These are phyloP conservation scores for Rauvolfia tetraphylla DNA, from an alignment of 257 asterid species.

Conservation along the genomic window DNA sequence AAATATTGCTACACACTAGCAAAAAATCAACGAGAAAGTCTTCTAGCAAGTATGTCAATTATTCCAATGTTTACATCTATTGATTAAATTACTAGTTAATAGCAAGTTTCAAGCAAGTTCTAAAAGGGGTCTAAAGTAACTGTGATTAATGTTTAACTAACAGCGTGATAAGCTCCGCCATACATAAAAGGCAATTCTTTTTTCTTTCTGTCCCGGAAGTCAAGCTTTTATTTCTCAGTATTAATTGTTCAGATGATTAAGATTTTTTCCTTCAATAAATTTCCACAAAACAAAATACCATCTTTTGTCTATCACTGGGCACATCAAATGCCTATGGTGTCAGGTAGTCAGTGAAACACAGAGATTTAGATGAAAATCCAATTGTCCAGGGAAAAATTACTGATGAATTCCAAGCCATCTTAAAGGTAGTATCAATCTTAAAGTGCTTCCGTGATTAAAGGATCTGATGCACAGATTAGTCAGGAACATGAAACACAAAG, in stretches of 20 bases:
- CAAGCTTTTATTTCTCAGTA: background rate
- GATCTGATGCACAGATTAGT: background rate
- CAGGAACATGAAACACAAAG: background rate
- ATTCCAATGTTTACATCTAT: background rate
- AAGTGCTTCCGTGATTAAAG: background rate
- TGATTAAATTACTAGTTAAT: background rate
- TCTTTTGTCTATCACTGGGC: background rate
- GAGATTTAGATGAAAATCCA: background rate
- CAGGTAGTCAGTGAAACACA: background rate
- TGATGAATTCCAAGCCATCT: background rate
- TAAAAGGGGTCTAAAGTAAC: background rate
- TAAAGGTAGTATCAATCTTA: background rate
- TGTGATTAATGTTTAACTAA: background rate
- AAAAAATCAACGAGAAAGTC: background rate
- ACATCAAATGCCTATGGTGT: background rate
- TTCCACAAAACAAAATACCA: background rate
- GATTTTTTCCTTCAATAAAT: no score
- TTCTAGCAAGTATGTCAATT: background rate
- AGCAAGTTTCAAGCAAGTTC: background rate
- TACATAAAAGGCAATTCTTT: background rate
- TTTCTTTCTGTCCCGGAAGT: background rate
- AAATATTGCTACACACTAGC: background rate
- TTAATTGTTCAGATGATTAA: background rate
- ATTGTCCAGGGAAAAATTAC: background rate
- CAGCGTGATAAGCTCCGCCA: background rate